phyloP scores from a whole-genome alignment of 2,329 filamentous ascomycete species.

The Magnaporthiopsis rhizophila region DNA sequence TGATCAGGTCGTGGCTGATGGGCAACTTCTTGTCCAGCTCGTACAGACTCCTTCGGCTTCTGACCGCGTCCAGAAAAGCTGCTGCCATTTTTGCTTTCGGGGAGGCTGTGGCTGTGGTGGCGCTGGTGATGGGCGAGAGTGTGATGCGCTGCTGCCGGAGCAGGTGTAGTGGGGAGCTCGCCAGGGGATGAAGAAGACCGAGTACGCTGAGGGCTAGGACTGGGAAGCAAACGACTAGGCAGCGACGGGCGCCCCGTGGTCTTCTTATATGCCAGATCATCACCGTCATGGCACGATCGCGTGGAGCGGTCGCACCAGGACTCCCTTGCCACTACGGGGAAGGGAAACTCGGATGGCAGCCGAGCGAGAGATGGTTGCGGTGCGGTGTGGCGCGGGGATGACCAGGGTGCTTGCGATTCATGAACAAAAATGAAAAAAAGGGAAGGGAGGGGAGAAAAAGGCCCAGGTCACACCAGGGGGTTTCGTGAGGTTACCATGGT shows the following conservation, averaged over 20 bases:
- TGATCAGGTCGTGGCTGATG: conserved; percentile 37
- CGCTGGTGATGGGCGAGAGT: too few species aligned
- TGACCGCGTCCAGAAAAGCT: background rate
- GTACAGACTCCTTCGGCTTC: background rate
- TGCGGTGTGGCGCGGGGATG: too few species aligned
- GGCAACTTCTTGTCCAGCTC: conserved; percentile 32
- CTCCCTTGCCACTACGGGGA: background rate
- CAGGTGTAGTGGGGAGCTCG: background rate
- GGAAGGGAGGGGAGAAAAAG: too few species aligned
- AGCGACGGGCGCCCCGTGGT: too few species aligned
- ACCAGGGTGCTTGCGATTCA: background rate
- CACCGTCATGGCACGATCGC: background rate
- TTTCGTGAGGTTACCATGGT: background rate
- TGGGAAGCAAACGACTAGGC: background rate
- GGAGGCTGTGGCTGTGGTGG: too few species aligned
- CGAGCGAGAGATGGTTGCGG: background rate
- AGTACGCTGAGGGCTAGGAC: background rate
- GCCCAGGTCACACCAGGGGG: background rate
- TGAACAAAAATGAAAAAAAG: too few species aligned
- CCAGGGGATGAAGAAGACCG: background rate
- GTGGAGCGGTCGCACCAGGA: background rate
- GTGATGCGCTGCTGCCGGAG: background rate
- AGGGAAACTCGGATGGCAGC: background rate
- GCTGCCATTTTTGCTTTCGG: background rate
- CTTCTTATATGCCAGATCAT: background rate